Evolutionary conservation across 2,329 filamentous ascomycete species (phyloP).

Genomic region (Penicillium sp.): DNA sequence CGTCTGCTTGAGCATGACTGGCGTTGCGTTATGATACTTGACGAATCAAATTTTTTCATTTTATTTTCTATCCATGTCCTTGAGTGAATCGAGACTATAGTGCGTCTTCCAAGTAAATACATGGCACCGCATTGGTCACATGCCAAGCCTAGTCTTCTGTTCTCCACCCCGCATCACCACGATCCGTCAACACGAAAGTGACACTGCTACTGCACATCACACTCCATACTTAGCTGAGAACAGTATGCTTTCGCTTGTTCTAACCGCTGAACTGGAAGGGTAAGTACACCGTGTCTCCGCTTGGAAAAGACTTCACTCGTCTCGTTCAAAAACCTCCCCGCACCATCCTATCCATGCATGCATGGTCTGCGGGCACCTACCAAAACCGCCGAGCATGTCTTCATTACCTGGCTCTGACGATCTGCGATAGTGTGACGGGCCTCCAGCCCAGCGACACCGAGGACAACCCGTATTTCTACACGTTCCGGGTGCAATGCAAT

Average conservation of each 20-base stretch:
- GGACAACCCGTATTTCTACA: constrained; percentile 87
- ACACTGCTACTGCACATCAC: constrained; percentile 1
- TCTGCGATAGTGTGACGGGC: constrained; percentile 67
- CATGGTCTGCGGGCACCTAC: not conserved
- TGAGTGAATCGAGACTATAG: not conserved
- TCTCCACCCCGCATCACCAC: constrained; percentile 23
- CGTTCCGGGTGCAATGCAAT: constrained; percentile 97
- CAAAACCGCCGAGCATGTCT: not conserved
- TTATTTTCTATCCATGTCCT: not conserved
- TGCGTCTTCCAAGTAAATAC: too few relatives aligned
- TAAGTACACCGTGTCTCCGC: constrained; percentile 16
- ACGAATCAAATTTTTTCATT: constrained; percentile 12
- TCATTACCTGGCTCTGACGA: constrained; percentile 7
- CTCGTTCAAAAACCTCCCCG: constrained; percentile 6
- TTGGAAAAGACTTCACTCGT: not conserved
- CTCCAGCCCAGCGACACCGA: constrained; percentile 76
- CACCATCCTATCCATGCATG: constrained; percentile 5
- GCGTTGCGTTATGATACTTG: constrained; percentile 20
- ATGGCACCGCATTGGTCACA: constrained; percentile 18
- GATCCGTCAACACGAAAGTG: constrained; percentile 8
- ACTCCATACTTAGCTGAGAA: not conserved
- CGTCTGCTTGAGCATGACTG: constrained; percentile 24
- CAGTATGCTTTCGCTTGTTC: constrained; percentile 37
- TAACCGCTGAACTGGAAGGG: constrained; percentile 37
- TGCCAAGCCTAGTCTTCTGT: constrained; percentile 22